Evolutionary conservation across 768 basidiomycete genomes (phyloP), one percentile per base, ranked within the genome.

Genomic region (Pholiota conissans): DNA sequence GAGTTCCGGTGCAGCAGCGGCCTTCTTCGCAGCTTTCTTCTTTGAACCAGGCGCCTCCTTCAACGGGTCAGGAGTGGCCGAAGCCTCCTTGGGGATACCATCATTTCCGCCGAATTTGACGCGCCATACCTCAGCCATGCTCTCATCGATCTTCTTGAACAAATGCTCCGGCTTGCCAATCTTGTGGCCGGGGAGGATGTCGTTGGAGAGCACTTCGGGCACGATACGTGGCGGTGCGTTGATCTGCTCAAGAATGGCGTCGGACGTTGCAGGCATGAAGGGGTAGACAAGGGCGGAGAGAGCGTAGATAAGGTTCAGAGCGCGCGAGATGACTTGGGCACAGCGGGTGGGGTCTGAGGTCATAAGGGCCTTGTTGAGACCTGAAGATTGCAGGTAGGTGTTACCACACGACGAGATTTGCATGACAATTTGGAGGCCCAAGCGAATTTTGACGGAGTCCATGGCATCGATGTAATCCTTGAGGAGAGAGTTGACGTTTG

Each of bases 81-180:
- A 62, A 52, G 77, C 65, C 16, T 56, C 34, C 20, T 59, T 77
- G 54, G n/a, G 2, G 37, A 48, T 18, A n/a, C 27, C 42, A 26
- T 76, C 81, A 9, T 65, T 68, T 7, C 96, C 96, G 3, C 89
- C 89, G 65, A 95, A 99, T 70, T 84, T 85, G 47, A 72, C 72
- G 63, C 87, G 82, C 89, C 90, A 98, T 5, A 83, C 80, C 28
- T 93, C 89, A 24, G 87, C 88, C 88, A 88, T 89, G 68, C 84
- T 88, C 66, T 96, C 92, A 58, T 97, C 93, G 59, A 99, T 97
- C 71, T 85, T 89, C 75, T 89, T 92, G 79, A 99, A 99, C 60
- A 99, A 74, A 73, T 98, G 90, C 46, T 84, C 92, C 3, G 97
- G 92, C 58, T 81, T 84, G 48, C 93, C 92, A 54, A 98, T 86